Evolutionary conservation across 768 basidiomycete species (phyloP).

Genomic region (Tulasnella sp.): DNA sequence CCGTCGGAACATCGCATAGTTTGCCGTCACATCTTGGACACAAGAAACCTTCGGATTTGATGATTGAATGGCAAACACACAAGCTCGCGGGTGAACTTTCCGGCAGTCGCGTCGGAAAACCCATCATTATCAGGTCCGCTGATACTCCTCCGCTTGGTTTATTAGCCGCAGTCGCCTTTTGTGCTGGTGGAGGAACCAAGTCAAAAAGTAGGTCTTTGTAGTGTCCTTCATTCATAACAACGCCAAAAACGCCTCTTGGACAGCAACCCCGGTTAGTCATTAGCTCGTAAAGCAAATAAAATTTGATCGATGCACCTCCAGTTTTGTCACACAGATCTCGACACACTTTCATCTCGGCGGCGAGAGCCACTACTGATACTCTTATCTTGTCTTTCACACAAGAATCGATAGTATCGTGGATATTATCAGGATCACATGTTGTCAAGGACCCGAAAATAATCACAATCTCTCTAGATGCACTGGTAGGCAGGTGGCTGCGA

Average conservation of each 20-base stretch:
- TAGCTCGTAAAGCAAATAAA: conserved; percentile 7
- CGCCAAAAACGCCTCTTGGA: conserved; percentile 54
- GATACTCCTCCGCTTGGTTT: conserved; percentile 33
- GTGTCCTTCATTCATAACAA: conserved; percentile 97
- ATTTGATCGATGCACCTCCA: conserved; percentile 44
- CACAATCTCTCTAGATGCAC: conserved; percentile 90
- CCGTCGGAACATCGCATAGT: conserved; percentile 95
- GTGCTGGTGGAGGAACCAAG: conserved; percentile 86
- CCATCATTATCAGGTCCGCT: conserved; percentile 98
- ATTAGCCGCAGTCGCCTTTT: conserved; percentile 33
- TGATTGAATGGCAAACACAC: conserved; percentile 85
- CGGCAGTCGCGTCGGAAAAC: conserved; percentile 87
- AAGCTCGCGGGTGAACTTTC: conserved; percentile 69
- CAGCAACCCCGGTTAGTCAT: conserved; percentile 10
- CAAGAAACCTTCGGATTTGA: conserved; percentile 86
- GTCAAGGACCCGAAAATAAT: conserved; percentile 92
- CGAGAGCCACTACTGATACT: conserved; percentile 84
- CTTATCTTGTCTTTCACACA: conserved; percentile 76
- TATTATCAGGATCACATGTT: conserved; percentile 92
- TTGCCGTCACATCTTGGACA: conserved; percentile 89
- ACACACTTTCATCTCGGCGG: conserved; percentile 98
- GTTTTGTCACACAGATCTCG: conserved; percentile 84
- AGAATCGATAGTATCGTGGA: conserved; percentile 83
- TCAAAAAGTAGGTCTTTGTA: conserved; percentile 94
- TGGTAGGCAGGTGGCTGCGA: conserved; percentile 91